phyloP scores from a whole-genome alignment of 2,329 filamentous ascomycete genomes.

The Penicillium aurantiogriseum region DNA sequence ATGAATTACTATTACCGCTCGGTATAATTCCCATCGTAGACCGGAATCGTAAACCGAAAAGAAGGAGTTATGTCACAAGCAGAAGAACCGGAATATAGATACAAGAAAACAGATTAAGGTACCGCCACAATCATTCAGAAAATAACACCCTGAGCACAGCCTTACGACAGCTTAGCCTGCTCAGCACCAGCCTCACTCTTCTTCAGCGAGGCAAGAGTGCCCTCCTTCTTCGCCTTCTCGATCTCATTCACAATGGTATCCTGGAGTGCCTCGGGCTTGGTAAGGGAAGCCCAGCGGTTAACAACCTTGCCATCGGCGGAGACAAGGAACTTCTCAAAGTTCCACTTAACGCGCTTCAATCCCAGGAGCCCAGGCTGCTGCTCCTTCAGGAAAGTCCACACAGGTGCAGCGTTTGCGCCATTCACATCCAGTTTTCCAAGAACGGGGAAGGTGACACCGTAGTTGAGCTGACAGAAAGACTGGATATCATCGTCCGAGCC shows the following conservation, averaged over 20 bases:
- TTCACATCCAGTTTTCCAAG: conserved; percentile 94
- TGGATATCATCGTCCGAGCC: conserved; percentile 78
- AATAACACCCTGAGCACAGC: neutral
- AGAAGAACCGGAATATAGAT: conserved; percentile 14
- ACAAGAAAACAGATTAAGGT: conserved; percentile 6
- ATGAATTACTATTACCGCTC: neutral
- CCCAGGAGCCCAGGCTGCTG: conserved; percentile 80
- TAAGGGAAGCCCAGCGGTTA: conserved; percentile 80
- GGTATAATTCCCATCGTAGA: neutral
- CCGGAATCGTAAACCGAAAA: neutral
- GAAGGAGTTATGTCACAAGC: conserved; percentile 5
- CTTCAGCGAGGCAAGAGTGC: conserved; percentile 26
- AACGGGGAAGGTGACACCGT: conserved; percentile 88
- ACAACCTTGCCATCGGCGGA: conserved; percentile 82
- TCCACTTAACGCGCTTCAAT: conserved; percentile 94
- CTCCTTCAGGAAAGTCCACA: conserved; percentile 73
- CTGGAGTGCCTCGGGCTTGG: conserved; percentile 81
- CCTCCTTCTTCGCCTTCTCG: conserved; percentile 51
- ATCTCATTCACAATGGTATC: conserved; percentile 72
- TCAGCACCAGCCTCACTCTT: conserved; percentile 18
- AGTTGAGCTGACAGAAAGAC: conserved; percentile 86
- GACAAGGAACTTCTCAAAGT: conserved; percentile 98
- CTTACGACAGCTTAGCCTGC: conserved; percentile 24
- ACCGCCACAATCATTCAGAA: neutral
- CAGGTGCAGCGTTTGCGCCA: conserved; percentile 72